These are phyloP conservation scores for Pestalotiopsis sp. DNA, from an alignment of 2,329 filamentous ascomycete species.

Conservation along the genomic window DNA sequence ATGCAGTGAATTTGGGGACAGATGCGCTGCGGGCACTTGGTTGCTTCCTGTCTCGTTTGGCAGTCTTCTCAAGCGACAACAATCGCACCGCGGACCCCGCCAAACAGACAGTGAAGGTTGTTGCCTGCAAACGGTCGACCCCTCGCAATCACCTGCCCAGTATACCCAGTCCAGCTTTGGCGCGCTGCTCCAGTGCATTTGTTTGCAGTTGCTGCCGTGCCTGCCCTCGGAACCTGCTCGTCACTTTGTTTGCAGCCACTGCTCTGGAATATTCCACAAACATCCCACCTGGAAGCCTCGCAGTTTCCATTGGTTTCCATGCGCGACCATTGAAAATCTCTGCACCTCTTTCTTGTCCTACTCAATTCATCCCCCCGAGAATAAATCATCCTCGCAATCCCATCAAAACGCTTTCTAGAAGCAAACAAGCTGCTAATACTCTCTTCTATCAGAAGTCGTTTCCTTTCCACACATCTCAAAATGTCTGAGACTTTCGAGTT, in stretches of 20 bases:
- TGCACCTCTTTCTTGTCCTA: neutral
- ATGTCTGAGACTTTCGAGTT: constrained; percentile 99
- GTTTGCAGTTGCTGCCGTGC: neutral
- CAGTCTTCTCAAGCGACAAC: neutral
- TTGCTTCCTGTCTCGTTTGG: neutral
- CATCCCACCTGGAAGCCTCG: neutral
- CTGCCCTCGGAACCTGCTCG: neutral
- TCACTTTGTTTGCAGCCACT: neutral
- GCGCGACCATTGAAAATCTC: neutral
- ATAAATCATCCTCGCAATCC: neutral
- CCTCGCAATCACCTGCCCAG: too few relatives aligned
- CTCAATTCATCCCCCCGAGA: neutral
- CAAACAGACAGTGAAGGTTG: neutral
- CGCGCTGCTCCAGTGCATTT: neutral
- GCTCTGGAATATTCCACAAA: constrained; percentile 6
- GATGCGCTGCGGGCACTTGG: neutral
- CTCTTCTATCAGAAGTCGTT: constrained; percentile 16
- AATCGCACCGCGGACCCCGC: neutral
- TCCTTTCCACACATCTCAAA: constrained; percentile 42
- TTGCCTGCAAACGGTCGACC: too few relatives aligned
- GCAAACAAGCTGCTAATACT: neutral
- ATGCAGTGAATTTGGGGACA: neutral
- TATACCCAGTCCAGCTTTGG: too few relatives aligned
- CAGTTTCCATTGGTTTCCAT: neutral
- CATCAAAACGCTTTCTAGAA: neutral